Evolutionary conservation across 1,139 yeast species (phyloP), one percentile per base, ranked within the genome.

Genomic region (Taphrina populina): DNA sequence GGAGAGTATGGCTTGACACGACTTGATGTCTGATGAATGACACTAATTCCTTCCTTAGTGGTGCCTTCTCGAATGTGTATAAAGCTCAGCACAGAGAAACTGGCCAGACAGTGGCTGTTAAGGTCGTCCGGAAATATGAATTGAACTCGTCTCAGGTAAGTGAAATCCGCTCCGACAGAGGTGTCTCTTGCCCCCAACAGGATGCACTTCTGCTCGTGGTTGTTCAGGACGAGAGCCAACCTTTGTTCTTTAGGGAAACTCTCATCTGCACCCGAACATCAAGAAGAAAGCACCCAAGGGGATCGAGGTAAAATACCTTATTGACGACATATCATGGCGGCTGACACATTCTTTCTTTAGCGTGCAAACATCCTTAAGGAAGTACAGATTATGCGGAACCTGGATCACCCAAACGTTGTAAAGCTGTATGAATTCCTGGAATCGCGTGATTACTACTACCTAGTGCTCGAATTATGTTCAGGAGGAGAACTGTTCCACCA

Each of bases 401-500:
- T 84, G 41, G 69, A 76, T 40, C 95, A 88, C 67, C 80, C 81
- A 20, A 84, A 88, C 66, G 76, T 92, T 56, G 84, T 88, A 30
- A 76, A 76, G 61, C 78, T 92, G 63, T 71, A 83, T 58, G 86
- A 85, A 61, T 84, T 83, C 65, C 71, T 77, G 58, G 88, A 84
- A 64, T 77, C 83, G 57, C 72, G 73, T 29, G 78, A 80, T 32
- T 78, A 80, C 67, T 87, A 88, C 67, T 92, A 82, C 68, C 81
- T 92, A 57, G 76, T 92, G 6, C 81, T 90, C 63, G 98, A 94
- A 67, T 76, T 86, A 56, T 83, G 92, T 51, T 79, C 83, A 53
- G 98, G 98, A 15, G 98, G 98, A 24, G 98, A 94, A 70, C 81
- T 92, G 33, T 92, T 92, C 71, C 92, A 88, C 65, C 94, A 88